Evolutionary conservation across 768 basidiomycete species (phyloP), one percentile per base, ranked within the genome.

Genomic region (Auricularia cornea): DNA sequence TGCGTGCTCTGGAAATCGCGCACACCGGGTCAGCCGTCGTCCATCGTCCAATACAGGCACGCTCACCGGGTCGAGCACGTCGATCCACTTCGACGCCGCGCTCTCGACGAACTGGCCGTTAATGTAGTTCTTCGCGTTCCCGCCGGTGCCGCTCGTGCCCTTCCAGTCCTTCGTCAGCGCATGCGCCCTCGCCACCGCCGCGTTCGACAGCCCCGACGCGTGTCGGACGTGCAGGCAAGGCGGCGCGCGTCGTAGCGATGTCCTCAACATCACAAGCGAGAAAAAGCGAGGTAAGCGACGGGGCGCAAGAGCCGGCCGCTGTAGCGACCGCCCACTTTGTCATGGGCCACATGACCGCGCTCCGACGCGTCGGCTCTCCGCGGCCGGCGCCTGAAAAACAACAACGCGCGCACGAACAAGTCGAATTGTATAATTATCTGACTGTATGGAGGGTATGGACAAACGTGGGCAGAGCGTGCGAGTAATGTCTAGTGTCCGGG

Each of bases 101-200:
- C 91, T 94, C 69, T 95, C 89, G 10, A 88, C 80, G 69, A 94
- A 98, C 76, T 94, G 82, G 10, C 95, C 96, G 14, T 85, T 89
- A 64, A 98, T 90, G 75, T 88, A 94, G 74, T 94, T 94, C 83
- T 90, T 94, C 63, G 94, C 94, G 65, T 81, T 86, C 31, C 84
- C 89, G n/a, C 95, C 95, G 14, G 84, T 83, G 28, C 89, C 87
- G 63, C 81, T 89, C 2, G 95, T 95, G 48, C 95, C 95, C 66
- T 87, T 86, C 92, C 93, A 98, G 32, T 85, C 80, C 16, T 81
- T 73, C 20, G 89, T 89, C 23, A 94, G 77, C 62, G 81, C 80
- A 67, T 90, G 85, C 1, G 90, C 91, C 66, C 82, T 84, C 29
- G 82, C 72, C 23, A 81, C 79, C 26, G 86, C 87, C 52, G 59